These are phyloP conservation scores for Kodamaea hsintzibuensis DNA, from an alignment of 805 yeast genomes.

Conservation along the genomic window DNA sequence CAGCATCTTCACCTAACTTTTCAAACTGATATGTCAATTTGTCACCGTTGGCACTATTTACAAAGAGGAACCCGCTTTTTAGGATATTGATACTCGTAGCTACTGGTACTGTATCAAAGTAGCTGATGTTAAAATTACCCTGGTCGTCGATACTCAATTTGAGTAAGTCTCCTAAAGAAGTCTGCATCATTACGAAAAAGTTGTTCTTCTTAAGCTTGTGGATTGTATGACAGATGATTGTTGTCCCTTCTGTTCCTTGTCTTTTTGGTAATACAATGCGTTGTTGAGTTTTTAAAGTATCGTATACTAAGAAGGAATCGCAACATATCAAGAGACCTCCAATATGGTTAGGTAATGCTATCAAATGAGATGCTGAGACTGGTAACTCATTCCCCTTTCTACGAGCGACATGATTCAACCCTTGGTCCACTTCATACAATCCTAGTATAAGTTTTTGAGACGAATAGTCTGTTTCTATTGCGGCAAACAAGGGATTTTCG, in stretches of 20 bases:
- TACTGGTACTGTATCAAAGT: slow-evolving; percentile 75
- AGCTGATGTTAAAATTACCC: slow-evolving; percentile 50
- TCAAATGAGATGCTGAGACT: slow-evolving; percentile 47
- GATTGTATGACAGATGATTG: slow-evolving; percentile 56
- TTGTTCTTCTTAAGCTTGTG: slow-evolving; percentile 61
- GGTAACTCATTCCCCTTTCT: slow-evolving; percentile 27
- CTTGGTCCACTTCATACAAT: slow-evolving; percentile 82
- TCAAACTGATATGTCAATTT: slow-evolving; percentile 78
- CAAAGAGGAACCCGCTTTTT: slow-evolving; percentile 74
- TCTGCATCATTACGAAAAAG: slow-evolving; percentile 72
- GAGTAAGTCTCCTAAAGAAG: slow-evolving; percentile 70
- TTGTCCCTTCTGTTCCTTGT: slow-evolving; percentile 17
- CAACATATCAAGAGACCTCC: slow-evolving; percentile 71
- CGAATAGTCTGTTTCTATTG: slow-evolving; percentile 64
- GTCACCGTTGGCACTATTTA: slow-evolving; percentile 61
- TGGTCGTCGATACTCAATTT: slow-evolving; percentile 55
- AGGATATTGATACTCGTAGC: slow-evolving; percentile 59
- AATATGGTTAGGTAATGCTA: slow-evolving; percentile 72
- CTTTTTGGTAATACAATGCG: slow-evolving; percentile 55
- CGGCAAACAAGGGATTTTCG: slow-evolving; percentile 84
- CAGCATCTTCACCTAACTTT: slow-evolving; percentile 63
- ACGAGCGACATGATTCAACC: slow-evolving; percentile 72
- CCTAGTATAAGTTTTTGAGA: slow-evolving; percentile 39
- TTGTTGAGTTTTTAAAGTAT: slow-evolving; percentile 32
- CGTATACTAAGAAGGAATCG: slow-evolving; percentile 53